A percentile compares a stretch with the other conserved stretches of the same genome.
Conservation (phyloP, 2,329 filamentous ascomycete species). For the Fusarium sp. region DNA sequence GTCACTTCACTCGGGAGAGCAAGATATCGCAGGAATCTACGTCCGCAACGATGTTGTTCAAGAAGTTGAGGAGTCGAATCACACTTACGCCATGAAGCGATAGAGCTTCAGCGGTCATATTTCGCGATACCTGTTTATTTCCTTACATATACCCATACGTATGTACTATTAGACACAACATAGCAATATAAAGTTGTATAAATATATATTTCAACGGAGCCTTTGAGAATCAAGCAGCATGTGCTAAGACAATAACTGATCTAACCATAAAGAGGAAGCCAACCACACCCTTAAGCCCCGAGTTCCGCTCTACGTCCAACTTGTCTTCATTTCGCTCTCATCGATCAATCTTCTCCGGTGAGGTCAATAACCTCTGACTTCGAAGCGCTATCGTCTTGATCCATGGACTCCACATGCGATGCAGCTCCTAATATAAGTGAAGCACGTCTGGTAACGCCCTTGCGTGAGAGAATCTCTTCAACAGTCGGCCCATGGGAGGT, state of each 20-base stretch:
- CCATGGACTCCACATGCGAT: background rate
- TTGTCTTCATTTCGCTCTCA: background rate
- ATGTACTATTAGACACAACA: too few species aligned
- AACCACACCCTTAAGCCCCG: too few species aligned
- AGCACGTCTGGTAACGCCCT: background rate
- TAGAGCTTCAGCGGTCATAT: background rate
- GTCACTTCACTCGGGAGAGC: constrained; percentile 16
- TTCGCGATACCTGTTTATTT: background rate
- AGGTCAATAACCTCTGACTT: background rate
- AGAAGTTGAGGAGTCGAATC: constrained; percentile 23
- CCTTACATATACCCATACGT: background rate
- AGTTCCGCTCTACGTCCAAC: background rate
- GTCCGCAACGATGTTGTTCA: constrained; percentile 41
- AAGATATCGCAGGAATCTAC: constrained; percentile 29
- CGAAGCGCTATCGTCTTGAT: background rate
- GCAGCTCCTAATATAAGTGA: too few species aligned
- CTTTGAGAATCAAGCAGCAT: too few species aligned
- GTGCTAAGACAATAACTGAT: too few species aligned
- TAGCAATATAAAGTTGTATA: too few species aligned
- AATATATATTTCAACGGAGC: too few species aligned
- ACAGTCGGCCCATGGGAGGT: background rate
- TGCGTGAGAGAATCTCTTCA: background rate
- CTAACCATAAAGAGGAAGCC: too few species aligned
- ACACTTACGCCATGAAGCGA: constrained; percentile 24
- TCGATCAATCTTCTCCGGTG: background rate